Percentiles rank a stretch among this genome's conserved stretches.
phyloP scores from a whole-genome alignment of 495 filamentous ascomycete species.

The Podospora anserina region DNA sequence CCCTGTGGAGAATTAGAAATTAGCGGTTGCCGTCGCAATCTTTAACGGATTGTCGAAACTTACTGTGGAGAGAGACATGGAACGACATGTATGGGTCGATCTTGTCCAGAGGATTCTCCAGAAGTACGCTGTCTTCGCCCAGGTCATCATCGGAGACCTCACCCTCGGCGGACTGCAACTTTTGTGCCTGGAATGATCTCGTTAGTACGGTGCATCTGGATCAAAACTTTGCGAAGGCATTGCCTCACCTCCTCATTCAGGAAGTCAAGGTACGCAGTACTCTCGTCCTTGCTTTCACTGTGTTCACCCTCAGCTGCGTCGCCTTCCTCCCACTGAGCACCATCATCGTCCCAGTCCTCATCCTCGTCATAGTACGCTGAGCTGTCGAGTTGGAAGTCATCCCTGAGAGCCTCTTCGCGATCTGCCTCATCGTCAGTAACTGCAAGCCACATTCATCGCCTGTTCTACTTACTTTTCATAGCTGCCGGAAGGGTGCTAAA shows the following conservation, averaged over 20 bases:
- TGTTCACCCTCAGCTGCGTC: slow-evolving; percentile 52
- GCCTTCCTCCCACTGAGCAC: slow-evolving; percentile 54
- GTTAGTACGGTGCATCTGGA: slow-evolving; percentile 32
- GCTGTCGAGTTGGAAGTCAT: slow-evolving; percentile 72
- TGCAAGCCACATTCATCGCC: slow-evolving; percentile 14
- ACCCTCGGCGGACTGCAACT: slow-evolving; percentile 62
- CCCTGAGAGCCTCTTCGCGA: slow-evolving; percentile 88
- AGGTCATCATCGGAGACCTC: slow-evolving; percentile 78
- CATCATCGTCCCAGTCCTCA: slow-evolving; percentile 72
- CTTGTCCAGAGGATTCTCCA: slow-evolving; percentile 92
- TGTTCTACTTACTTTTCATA: slow-evolving; percentile 63
- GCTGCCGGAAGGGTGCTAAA: slow-evolving; percentile 90
- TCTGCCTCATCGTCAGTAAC: slow-evolving; percentile 40
- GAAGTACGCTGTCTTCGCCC: slow-evolving; percentile 83
- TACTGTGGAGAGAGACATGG: slow-evolving; percentile 76
- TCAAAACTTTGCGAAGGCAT: slow-evolving; percentile 1
- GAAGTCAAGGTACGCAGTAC: slow-evolving; percentile 92
- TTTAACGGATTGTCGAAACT: slow-evolving; percentile 32
- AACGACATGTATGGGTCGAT: slow-evolving; percentile 91
- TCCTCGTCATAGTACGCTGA: slow-evolving; percentile 73
- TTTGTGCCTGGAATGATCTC: slow-evolving; percentile 60
- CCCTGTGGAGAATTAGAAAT: slow-evolving; percentile 49
- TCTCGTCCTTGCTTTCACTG: slow-evolving; percentile 78
- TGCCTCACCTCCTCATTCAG: slow-evolving; percentile 74
- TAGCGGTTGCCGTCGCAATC: background rate